Base-by-base conservation (phyloP, 768 basidiomycete species). In the Chlorophyllum brunneum region DNA sequence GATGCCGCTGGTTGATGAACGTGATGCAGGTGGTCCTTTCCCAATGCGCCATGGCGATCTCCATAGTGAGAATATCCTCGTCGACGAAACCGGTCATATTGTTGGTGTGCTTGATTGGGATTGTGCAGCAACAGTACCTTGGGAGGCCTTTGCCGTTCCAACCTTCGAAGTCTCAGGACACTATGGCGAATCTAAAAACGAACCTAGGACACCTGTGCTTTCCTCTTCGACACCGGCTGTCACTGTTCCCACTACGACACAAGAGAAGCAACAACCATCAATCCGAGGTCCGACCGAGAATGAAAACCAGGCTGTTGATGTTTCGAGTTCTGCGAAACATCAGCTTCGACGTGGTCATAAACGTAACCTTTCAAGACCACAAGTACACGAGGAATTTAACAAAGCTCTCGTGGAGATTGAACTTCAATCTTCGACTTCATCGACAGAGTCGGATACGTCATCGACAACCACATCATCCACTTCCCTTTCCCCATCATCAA, bases 81-180 rank as follows among this genome's bases (percentile, higher is more conserved):
- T 73, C 2, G 72, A 73, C 54, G 46, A 59, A 40, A 67, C 65
- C 1, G 72, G 72, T 7, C 70, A 73, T 56, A 72, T 73, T 42
- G 64, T 71, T 8, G 72, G 72, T 3, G 70, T 73, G 2, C 60
- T 73, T 24, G 72, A 73, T 49, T 73, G 72, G 72, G 72, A 73
- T 44, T 72, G 72, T 58, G 70, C 72, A 0, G 70, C 70, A 13
- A 72, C 72, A 2, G 72, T 74, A 10, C 72, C 72, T 9, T 74
- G 72, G 72, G 72, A 74, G 52, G 70, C 70, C 10, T 71, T 71
- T 41, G 72, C 71, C 9, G 71, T 71, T 7, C 70, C 71, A 9
- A 72, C 70, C 2, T 74, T 70, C 42, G 72, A 74, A 49, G 71
- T 74, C 4, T 70, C 70, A 2, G 72, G 70, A 2, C 67, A 72